phyloP scores from a whole-genome alignment of 2,329 filamentous ascomycete genomes.

The Orbilia brochopaga region DNA sequence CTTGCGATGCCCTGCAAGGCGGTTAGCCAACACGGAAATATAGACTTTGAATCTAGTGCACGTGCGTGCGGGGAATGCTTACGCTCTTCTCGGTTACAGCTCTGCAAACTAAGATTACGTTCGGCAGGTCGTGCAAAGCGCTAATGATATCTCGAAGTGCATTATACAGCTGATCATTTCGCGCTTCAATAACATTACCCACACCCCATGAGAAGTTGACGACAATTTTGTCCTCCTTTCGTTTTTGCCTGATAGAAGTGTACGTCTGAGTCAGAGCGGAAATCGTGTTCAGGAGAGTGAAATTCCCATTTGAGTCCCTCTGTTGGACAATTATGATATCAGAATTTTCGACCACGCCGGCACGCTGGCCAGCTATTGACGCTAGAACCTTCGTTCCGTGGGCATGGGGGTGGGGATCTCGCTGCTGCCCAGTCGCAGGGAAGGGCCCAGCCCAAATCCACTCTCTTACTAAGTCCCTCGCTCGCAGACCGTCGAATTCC shows the following conservation, averaged over 20 bases:
- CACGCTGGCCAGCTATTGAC: conserved; percentile 11
- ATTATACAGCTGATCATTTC: background rate
- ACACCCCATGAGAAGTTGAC: conserved; percentile 18
- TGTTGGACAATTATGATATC: conserved; percentile 28
- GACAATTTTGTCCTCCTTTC: background rate
- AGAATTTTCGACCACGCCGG: conserved; percentile 32
- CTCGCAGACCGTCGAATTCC: conserved; percentile 27
- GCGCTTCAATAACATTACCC: background rate
- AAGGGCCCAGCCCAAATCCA: conserved; percentile 33
- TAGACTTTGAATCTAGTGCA: background rate
- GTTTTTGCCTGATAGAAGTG: background rate
- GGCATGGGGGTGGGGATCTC: conserved; percentile 8
- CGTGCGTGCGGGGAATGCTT: background rate
- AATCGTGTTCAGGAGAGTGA: conserved; percentile 19
- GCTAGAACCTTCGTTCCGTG: conserved; percentile 20
- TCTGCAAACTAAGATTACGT: conserved; percentile 11
- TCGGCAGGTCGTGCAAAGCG: conserved; percentile 19
- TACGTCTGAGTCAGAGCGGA: conserved; percentile 9
- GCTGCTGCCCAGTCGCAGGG: conserved; percentile 11
- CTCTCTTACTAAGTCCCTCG: conserved; percentile 11
- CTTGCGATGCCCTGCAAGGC: background rate
- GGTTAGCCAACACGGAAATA: background rate
- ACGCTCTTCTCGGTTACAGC: background rate
- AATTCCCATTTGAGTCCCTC: conserved; percentile 13
- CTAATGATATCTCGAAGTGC: background rate